Evolutionary conservation across 192 early-diverging fungal species (phyloP).

Genomic region (Coemansia sp.): DNA sequence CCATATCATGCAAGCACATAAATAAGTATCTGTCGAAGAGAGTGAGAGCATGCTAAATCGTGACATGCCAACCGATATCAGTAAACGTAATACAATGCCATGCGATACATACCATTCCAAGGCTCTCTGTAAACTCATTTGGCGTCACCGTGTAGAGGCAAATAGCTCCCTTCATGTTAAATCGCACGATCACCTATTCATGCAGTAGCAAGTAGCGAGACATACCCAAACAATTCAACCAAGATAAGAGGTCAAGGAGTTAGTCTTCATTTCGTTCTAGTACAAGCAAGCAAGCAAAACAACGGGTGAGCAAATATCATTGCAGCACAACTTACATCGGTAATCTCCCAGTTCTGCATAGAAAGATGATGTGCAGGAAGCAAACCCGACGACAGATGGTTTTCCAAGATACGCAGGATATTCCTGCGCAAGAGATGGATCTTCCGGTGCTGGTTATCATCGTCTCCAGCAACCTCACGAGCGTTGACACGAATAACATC

Average conservation of each 20-base stretch:
- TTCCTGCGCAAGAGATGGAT: slow-evolving; percentile 32
- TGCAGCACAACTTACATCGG: slow-evolving; percentile 26
- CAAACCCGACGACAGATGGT: slow-evolving; percentile 25
- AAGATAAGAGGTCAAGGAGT: too few species aligned
- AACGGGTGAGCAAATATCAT: not conserved
- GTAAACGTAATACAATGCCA: not conserved
- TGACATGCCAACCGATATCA: not conserved
- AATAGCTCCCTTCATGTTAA: slow-evolving; percentile 35
- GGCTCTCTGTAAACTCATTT: slow-evolving; percentile 2
- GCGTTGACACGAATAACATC: slow-evolving; percentile 22
- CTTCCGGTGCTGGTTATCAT: slow-evolving; percentile 23
- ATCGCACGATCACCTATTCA: slow-evolving; percentile 43
- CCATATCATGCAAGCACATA: not conserved
- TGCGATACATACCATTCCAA: slow-evolving; percentile 29
- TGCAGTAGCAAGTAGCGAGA: too few species aligned
- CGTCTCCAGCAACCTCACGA: slow-evolving; percentile 27
- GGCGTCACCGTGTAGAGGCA: slow-evolving; percentile 50
- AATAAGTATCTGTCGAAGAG: slow-evolving; percentile 5
- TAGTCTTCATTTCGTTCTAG: too few species aligned
- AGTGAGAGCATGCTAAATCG: not conserved
- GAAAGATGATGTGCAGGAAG: slow-evolving; percentile 48
- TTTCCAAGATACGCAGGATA: slow-evolving; percentile 48
- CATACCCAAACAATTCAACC: too few species aligned
- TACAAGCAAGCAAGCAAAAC: too few species aligned
- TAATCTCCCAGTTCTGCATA: slow-evolving; percentile 52